Conservation (phyloP, 2,329 filamentous ascomycete species). For the Fusarium sp. region DNA sequence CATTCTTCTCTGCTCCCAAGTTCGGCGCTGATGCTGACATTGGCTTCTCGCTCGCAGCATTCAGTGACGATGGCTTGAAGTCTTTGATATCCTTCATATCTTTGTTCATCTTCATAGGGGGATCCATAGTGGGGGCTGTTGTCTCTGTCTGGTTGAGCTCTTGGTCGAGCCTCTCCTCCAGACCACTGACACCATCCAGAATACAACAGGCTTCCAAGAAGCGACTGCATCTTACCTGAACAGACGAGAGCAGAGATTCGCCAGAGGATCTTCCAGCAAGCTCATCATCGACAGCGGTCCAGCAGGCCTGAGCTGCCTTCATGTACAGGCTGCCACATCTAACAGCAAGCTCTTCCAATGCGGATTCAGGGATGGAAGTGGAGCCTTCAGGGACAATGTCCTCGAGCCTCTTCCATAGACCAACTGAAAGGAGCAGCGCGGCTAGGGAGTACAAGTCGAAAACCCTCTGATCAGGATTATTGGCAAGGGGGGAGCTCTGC, state of each 20-base stretch:
- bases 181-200: conserved; percentile 68
- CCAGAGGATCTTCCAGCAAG: conserved; percentile 60
- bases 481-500: conserved; percentile 61
- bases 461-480: conserved; percentile 67
- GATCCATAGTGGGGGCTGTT: neutral
- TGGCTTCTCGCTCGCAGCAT: conserved; percentile 38
- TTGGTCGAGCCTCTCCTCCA: conserved; percentile 66
- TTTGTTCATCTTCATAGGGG: conserved; percentile 29
- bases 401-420: conserved; percentile 78
- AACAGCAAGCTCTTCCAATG: conserved; percentile 72
- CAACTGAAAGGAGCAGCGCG: conserved; percentile 79
- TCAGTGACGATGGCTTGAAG: conserved; percentile 10
- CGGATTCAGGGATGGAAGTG: conserved; percentile 70
- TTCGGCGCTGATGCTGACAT: conserved; percentile 6
- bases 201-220: conserved; percentile 73
- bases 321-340: conserved; percentile 81
- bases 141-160: conserved; percentile 56
- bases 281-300: conserved; percentile 76
- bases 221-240: conserved; percentile 68
- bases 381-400: conserved; percentile 60
- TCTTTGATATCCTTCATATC: conserved; percentile 33
- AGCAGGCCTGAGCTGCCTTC: conserved; percentile 79
- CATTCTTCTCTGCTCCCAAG: conserved; percentile 8
- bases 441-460: conserved; percentile 80
- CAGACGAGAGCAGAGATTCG: conserved; percentile 65